Evolutionary conservation across 495 filamentous ascomycete species (phyloP), one percentile per base, ranked within the genome.

Genomic region (Aspergillus sclerotiicarbonarius): DNA sequence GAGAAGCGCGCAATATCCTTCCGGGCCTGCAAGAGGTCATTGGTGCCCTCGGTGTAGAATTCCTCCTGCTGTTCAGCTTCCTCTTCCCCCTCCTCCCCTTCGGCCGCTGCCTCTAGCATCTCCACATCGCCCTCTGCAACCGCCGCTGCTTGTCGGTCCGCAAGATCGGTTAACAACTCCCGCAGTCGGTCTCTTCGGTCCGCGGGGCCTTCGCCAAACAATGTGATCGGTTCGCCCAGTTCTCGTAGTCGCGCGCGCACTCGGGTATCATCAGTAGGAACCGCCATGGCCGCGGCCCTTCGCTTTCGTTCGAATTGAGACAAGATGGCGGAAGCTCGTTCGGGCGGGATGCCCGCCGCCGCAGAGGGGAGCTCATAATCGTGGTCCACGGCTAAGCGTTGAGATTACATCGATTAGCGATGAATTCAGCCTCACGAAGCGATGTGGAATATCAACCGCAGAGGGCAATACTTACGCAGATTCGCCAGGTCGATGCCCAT

Each of bases 201-300:
- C 6, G 78, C 85, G 0, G 88, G 88, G 6, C 90, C 92, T 79
- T 99, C 94, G 45, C 91, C 94, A 63, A 99, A 99, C 0, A 98
- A 80, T 6, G 95, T 99, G 54, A 98, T 87, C 3, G 94, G 95
- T 68, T 99, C 87, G 10, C 89, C 90, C 35, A 96, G 78, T 62
- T 92, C 87, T 63, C 95, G 87, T 52, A 98, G 76, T 35, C 85
- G 85, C 21, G 82, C 76, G 39, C 91, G 88, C 35, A 99, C 92
- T 60, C 88, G 85, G 29, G 81, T 88, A 78, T 99, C 95, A 64
- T 96, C 92, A 52, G 94, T 99, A 5, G 94, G 94, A 4, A 99
- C 95, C n/a, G 87, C 87, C 64, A 97, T 91, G 12, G 89, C 87
- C 9, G 92, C 92, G 6, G 91, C 92, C 67, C 89, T 81, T 60